A percentile compares a stretch with the other conserved stretches of the same genome.
These are phyloP conservation scores for Pythium utonaiense DNA, from an alignment of 352 stramenopile genomes.

Conservation along the genomic window DNA sequence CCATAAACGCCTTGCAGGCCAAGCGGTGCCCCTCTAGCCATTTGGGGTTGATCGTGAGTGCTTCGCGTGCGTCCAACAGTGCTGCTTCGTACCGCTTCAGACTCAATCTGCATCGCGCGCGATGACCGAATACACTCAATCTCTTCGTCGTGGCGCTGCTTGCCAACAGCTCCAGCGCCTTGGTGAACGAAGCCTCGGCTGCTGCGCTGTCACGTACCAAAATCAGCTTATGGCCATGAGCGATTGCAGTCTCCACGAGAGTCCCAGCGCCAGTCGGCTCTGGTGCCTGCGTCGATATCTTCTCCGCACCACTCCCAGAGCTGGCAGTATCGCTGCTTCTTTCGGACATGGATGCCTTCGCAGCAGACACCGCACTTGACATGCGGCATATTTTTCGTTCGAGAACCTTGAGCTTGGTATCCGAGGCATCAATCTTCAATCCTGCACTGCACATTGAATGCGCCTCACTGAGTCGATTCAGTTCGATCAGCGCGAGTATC, in stretches of 20 bases:
- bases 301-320: too few relatives aligned
- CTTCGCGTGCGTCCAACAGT: not conserved
- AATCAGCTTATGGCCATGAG: not conserved
- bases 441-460: not conserved
- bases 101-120: not conserved
- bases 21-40: slow-evolving; percentile 7
- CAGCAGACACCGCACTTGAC: too few relatives aligned
- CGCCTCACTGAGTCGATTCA: not conserved
- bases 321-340: too few relatives aligned
- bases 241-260: too few relatives aligned
- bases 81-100: not conserved
- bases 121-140: slow-evolving; percentile 3
- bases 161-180: not conserved
- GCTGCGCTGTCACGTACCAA: not conserved
- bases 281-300: too few relatives aligned
- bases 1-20: not conserved
- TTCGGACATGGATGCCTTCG: too few relatives aligned
- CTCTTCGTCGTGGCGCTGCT: not conserved
- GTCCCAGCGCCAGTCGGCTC: too few relatives aligned
- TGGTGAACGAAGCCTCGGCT: not conserved
- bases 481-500: not conserved
- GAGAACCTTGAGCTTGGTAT: not conserved
- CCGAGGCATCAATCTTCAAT: not conserved
- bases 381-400: not conserved
- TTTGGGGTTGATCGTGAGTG: not conserved